Evolutionary conservation across 179 eudicot genomes (phyloP).

Genomic region (Beta macrorhiza): DNA sequence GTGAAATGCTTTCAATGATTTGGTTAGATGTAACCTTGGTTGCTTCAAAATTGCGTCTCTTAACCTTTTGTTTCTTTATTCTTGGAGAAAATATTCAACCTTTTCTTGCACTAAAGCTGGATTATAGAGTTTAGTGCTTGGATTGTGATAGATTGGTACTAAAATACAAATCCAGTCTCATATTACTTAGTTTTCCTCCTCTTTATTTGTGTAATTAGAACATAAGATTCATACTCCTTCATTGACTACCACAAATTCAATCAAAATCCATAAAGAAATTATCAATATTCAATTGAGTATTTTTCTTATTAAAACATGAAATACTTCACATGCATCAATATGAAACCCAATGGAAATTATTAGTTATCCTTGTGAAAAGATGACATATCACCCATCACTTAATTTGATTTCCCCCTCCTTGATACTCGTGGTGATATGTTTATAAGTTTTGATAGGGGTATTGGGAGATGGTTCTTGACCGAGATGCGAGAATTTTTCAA

Average conservation of each 20-base stretch:
- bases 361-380: not conserved
- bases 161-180: not conserved
- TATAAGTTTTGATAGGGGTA: conserved; percentile 52
- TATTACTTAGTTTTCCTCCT: not conserved
- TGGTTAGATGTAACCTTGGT: not conserved
- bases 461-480: conserved; percentile 80
- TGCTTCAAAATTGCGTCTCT: not conserved
- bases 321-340: not conserved
- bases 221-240: too few species aligned
- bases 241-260: too few species aligned
- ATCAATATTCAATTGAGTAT: not conserved
- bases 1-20: not conserved
- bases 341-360: not conserved
- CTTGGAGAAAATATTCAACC: not conserved
- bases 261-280: not conserved
- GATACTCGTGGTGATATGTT: conserved; percentile 6
- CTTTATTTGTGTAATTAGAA: not conserved
- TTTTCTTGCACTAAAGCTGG: not conserved
- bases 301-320: not conserved
- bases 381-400: not conserved
- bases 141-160: not conserved
- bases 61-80: not conserved
- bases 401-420: not conserved
- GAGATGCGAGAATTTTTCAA: conserved; percentile 67
- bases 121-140: not conserved